phyloP scores from a whole-genome alignment of 2,329 filamentous ascomycete species.

The Cercospora brassicicola region DNA sequence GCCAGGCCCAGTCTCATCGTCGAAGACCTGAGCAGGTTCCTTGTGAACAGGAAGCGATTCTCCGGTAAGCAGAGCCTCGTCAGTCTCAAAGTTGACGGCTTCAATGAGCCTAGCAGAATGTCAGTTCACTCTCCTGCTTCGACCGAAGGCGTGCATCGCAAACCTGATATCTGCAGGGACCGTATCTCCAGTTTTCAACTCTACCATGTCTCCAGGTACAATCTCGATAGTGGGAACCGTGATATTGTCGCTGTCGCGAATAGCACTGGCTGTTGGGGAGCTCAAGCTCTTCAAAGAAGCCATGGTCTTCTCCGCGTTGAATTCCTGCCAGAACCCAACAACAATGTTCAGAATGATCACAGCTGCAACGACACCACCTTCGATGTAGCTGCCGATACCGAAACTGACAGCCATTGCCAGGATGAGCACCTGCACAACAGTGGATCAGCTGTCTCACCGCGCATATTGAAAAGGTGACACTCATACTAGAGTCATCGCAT shows the following conservation, averaged over 20 bases:
- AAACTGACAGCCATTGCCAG: constrained; percentile 51
- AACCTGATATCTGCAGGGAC: constrained; percentile 48
- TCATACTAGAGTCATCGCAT: constrained; percentile 66
- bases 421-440: constrained; percentile 44
- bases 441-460: constrained; percentile 16
- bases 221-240: constrained; percentile 45
- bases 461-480: not conserved
- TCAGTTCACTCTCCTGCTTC: not conserved
- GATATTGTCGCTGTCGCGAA: constrained; percentile 47
- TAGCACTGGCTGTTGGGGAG: constrained; percentile 47
- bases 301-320: constrained; percentile 51
- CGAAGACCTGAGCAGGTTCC: constrained; percentile 56
- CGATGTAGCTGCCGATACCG: constrained; percentile 48
- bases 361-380: constrained; percentile 49
- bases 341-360: constrained; percentile 49
- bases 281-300: constrained; percentile 48
- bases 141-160: not conserved
- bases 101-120: constrained; percentile 40
- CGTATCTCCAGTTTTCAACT: constrained; percentile 49
- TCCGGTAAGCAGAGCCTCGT: constrained; percentile 72
- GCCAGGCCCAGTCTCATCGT: constrained; percentile 58
- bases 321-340: constrained; percentile 50
- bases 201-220: constrained; percentile 50
- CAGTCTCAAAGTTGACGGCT: constrained; percentile 54
- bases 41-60: constrained; percentile 70